A percentile compares a stretch with the other conserved stretches of the same genome.
These are phyloP conservation scores for Barnettozyma hawaiiensis DNA, from an alignment of 1,139 yeast genomes.

Conservation along the genomic window DNA sequence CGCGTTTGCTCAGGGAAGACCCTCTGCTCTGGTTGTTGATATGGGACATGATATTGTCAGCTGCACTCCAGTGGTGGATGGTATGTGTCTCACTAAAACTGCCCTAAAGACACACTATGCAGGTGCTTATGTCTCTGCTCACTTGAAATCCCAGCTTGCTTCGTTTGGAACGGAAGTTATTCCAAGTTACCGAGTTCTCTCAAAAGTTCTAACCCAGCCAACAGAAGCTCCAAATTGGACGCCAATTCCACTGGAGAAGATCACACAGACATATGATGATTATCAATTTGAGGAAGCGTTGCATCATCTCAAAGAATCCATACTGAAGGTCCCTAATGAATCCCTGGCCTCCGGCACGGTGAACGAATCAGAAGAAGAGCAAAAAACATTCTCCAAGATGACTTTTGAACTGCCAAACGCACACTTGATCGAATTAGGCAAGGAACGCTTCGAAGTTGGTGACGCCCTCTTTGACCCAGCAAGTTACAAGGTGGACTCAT, in stretches of 20 bases:
- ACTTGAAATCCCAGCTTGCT: slow-evolving; percentile 26
- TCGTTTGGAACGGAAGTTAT: slow-evolving; percentile 19
- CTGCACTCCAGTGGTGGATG: slow-evolving; percentile 92
- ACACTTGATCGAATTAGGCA: slow-evolving; percentile 42
- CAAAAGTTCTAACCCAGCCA: slow-evolving; percentile 17
- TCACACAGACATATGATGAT: slow-evolving; percentile 39
- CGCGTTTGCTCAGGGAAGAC: slow-evolving; percentile 90
- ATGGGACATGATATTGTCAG: slow-evolving; percentile 80
- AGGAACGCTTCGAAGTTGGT: slow-evolving; percentile 62
- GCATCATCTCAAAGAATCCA: slow-evolving; percentile 61
- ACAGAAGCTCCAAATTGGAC: slow-evolving; percentile 26
- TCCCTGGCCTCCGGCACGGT: slow-evolving; percentile 10
- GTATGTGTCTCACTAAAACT: slow-evolving; percentile 73
- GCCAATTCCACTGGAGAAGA: slow-evolving; percentile 24
- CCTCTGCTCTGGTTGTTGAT: slow-evolving; percentile 90
- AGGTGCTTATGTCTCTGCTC: slow-evolving; percentile 52
- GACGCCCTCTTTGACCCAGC: slow-evolving; percentile 70
- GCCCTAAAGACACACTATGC: slow-evolving; percentile 64
- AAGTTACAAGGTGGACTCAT: slow-evolving; percentile 31
- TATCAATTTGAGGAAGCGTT: slow-evolving; percentile 28
- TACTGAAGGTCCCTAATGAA: slow-evolving; percentile 41
- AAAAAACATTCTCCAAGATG: slow-evolving; percentile 32
- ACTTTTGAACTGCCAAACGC: slow-evolving; percentile 82
- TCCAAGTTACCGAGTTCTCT: slow-evolving; percentile 27
- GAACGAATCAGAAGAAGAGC: slow-evolving; percentile 13